These are phyloP conservation scores for Pilobolus umbonatus DNA, from an alignment of 192 early-diverging fungal species.

Conservation along the genomic window DNA sequence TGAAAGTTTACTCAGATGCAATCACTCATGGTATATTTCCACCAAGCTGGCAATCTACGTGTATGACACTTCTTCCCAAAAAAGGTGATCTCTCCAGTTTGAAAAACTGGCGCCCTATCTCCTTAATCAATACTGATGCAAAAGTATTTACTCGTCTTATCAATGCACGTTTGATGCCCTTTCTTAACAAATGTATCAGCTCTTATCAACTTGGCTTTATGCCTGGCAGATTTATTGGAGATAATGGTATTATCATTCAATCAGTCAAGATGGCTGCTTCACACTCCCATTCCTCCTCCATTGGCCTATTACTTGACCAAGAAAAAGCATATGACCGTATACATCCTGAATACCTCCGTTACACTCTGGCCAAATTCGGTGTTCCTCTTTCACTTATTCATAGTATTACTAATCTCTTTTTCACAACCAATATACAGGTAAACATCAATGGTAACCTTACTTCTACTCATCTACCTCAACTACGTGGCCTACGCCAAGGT, in stretches of 20 bases:
- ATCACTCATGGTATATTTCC: background rate
- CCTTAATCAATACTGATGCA: constrained; percentile 22
- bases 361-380: no score
- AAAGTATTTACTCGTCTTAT: constrained; percentile 10
- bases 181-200: constrained; percentile 1
- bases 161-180: background rate
- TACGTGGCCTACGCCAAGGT: constrained; percentile 24
- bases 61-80: constrained; percentile 25
- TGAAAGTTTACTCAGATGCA: background rate
- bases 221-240: constrained; percentile 1
- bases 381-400: no score
- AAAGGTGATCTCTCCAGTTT: constrained; percentile 20
- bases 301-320: constrained; percentile 22
- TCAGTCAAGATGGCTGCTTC: background rate
- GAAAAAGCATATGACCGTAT: constrained; percentile 30
- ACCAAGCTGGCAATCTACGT: background rate
- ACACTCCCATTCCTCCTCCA: background rate
- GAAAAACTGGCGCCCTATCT: constrained; percentile 14
- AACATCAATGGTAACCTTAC: no score
- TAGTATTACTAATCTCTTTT: no score
- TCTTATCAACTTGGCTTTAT: constrained; percentile 22
- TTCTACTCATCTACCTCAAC: no score
- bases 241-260: constrained; percentile 10
- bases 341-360: no score
- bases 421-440: no score